Evolutionary conservation across 306 rosid species (phyloP).

Genomic region (Styphnolobium japonicum): DNA sequence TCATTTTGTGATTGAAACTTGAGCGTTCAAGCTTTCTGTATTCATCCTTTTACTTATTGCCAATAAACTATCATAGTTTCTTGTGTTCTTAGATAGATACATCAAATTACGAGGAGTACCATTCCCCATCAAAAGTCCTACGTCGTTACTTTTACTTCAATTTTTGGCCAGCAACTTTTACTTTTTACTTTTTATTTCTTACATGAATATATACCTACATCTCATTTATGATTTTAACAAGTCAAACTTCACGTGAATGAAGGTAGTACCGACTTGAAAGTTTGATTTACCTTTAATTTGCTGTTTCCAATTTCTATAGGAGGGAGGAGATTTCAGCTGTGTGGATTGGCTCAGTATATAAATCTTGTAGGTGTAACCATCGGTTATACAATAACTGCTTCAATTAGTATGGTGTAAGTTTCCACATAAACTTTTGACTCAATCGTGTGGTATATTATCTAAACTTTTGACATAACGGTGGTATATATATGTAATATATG

Average conservation of each 20-base stretch:
- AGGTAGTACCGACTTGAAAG: background rate
- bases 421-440: background rate
- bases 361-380: constrained; percentile 80
- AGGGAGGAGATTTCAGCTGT: constrained; percentile 73
- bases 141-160: background rate
- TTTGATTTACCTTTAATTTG: background rate
- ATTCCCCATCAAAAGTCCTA: background rate
- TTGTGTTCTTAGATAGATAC: background rate
- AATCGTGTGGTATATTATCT: background rate
- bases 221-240: too few relatives aligned
- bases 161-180: too few relatives aligned
- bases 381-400: constrained; percentile 96
- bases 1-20: too few relatives aligned
- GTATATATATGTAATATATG: background rate
- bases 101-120: background rate
- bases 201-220: too few relatives aligned
- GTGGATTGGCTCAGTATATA: constrained; percentile 89
- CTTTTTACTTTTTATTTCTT: too few relatives aligned
- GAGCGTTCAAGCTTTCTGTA: background rate
- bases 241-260: background rate
- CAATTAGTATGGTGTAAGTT: constrained; percentile 94
- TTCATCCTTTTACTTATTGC: too few relatives aligned
- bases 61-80: too few relatives aligned
- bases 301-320: constrained; percentile 34
- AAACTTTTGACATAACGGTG: background rate